Conservation (phyloP, 2,329 filamentous ascomycete species). For the Colletotrichum trifolii region DNA sequence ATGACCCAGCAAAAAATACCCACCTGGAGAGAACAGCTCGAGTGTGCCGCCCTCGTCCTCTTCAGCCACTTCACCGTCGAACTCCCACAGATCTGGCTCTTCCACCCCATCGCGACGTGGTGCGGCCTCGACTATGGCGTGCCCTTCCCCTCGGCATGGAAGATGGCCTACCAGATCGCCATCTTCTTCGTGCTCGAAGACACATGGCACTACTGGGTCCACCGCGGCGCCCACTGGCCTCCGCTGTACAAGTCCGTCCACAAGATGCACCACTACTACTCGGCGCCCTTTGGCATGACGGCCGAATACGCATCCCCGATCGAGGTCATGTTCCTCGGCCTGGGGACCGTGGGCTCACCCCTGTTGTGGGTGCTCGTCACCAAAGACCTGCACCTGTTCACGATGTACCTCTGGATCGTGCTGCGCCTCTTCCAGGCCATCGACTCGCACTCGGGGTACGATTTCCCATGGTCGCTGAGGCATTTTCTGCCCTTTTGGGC, state of each 20-base stretch:
- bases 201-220: slow-evolving; percentile 97
- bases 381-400: slow-evolving; percentile 90
- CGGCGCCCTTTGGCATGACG: slow-evolving; percentile 95
- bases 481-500: slow-evolving; percentile 98
- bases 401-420: slow-evolving; percentile 98
- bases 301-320: slow-evolving; percentile 98
- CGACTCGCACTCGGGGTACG: slow-evolving; percentile 96
- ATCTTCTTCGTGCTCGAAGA: slow-evolving; percentile 97
- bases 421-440: slow-evolving; percentile 96
- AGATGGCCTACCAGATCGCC: slow-evolving; percentile 90
- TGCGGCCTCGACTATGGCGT: slow-evolving; percentile 89
- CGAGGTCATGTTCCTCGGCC: slow-evolving; percentile 92
- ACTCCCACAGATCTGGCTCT: slow-evolving; percentile 98
- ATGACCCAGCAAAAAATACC: slow-evolving; percentile 77
- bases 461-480: slow-evolving; percentile 97
- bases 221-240: slow-evolving; percentile 92
- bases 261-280: slow-evolving; percentile 99
- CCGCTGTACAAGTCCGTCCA: slow-evolving; percentile 96
- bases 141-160: slow-evolving; percentile 86
- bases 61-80: slow-evolving; percentile 98
- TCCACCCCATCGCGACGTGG: slow-evolving; percentile 95
- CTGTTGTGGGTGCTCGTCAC: slow-evolving; percentile 87
- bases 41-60: slow-evolving; percentile 92
- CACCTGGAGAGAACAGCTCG: slow-evolving; percentile 89
- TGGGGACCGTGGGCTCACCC: slow-evolving; percentile 85